Base-by-base conservation (phyloP, 2,329 filamentous ascomycete genomes). In the Sporothrix luriei region DNA sequence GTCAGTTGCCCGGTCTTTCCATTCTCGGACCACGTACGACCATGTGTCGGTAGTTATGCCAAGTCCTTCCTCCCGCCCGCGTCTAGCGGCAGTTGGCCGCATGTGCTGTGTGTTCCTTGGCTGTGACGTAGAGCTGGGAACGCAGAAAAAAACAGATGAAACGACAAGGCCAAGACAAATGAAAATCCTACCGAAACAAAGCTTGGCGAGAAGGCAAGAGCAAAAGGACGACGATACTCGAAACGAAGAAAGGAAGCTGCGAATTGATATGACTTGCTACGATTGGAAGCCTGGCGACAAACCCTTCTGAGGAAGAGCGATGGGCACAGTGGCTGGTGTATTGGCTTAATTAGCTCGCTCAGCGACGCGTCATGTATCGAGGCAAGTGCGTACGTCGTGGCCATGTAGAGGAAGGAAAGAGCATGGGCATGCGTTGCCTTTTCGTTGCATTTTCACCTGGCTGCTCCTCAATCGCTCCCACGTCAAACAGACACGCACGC, bases 321-420 rank as follows among this genome's bases (percentile, higher is more conserved):
- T 21, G 16, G 26, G 13, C n/a, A 19, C 10, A 16, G 16, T 21
- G 4, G 24, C n/a, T 29, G 14, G 7, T 14, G 24, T 29, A 29
- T 29, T 29, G 59, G 59, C 59, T 46, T 11, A n/a, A 62, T 38
- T 49, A 49, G 59, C 24, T 48, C 59, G 59, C 38, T 11, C 6
- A 19, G 21, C 43, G 46, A 64, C 61, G 43, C 61, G 61, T 49
- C 59, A 64, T 16, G 46, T 43, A 16, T n/a, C 14, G 61, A 48
- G 26, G 59, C 24, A 64, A 29, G 59, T 33, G 59, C 43, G 14
- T 26, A 48, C 24, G 21, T 46, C 57, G 11, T 21, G 11, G 43
- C 57, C 33, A n/a, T 16, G 59, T 9, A 24, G 38, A n/a, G 38
- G n/a, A 21, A 26, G 49, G 40, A 29, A 13, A 7, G n/a, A 16